Conservation (phyloP, 352 stramenopile genomes). For the Aphanomyces cochlioides region DNA sequence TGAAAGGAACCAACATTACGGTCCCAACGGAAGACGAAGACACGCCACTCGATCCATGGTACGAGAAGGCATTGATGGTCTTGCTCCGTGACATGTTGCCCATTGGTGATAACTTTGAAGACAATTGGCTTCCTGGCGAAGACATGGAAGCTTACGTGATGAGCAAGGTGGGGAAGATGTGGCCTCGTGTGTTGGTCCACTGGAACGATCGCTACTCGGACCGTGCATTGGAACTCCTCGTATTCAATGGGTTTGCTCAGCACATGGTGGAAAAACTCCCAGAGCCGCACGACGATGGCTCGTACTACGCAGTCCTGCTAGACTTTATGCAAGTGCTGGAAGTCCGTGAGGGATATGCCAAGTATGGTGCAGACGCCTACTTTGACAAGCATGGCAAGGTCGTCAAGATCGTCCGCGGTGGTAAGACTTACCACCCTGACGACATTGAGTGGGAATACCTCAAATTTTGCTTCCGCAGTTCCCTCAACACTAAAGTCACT, state of each 20-base stretch:
- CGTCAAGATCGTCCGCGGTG: constrained; percentile 18
- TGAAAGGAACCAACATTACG: background rate
- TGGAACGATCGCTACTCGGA: constrained; percentile 31
- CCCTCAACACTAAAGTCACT: constrained; percentile 24
- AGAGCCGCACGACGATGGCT: constrained; percentile 12
- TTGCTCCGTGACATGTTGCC: constrained; percentile 5
- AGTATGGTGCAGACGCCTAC: constrained; percentile 27
- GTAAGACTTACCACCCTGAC: background rate
- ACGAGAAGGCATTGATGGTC: background rate
- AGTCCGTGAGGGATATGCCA: constrained; percentile 22
- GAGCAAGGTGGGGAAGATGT: constrained; percentile 22
- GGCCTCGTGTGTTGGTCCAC: constrained; percentile 22
- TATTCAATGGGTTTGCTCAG: constrained; percentile 22
- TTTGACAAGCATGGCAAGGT: constrained; percentile 21
- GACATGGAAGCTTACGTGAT: constrained; percentile 29
- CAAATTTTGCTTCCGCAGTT: constrained; percentile 28
- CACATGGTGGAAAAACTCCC: constrained; percentile 21
- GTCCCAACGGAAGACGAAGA: constrained; percentile 27
- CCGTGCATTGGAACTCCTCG: constrained; percentile 14
- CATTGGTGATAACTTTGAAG: constrained; percentile 16
- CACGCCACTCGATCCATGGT: constrained; percentile 9
- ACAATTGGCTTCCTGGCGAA: constrained; percentile 24
- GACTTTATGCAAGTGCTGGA: constrained; percentile 15
- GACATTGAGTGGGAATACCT: constrained; percentile 25
- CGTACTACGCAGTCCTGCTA: constrained; percentile 9